These are phyloP conservation scores for Candida labiduridarum DNA, from an alignment of 1,139 yeast genomes.

Conservation along the genomic window DNA sequence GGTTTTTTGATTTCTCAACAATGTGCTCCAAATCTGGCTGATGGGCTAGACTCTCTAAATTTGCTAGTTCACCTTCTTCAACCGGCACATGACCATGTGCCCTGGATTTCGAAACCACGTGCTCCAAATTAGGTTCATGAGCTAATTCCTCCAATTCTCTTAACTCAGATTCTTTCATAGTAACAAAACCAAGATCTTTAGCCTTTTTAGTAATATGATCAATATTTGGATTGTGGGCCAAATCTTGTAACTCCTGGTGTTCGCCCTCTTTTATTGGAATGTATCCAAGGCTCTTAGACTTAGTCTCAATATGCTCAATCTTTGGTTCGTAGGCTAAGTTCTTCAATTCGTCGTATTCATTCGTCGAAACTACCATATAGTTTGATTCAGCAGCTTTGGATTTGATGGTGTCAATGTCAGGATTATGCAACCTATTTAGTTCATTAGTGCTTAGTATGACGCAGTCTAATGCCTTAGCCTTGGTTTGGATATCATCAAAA, in stretches of 20 bases:
- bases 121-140: constrained; percentile 24
- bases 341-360: constrained; percentile 17
- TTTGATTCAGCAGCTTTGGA: constrained; percentile 14
- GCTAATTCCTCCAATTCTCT: constrained; percentile 28
- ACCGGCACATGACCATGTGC: constrained; percentile 8
- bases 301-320: constrained; percentile 14
- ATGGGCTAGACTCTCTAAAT: constrained; percentile 17
- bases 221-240: constrained; percentile 26
- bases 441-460: constrained; percentile 10
- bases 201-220: constrained; percentile 32
- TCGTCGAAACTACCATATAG: constrained; percentile 27
- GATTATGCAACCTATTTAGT: constrained; percentile 11
- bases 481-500: constrained; percentile 15
- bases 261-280: constrained; percentile 15
- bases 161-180: constrained; percentile 22
- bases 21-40: constrained; percentile 22
- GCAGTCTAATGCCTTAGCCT: constrained; percentile 12
- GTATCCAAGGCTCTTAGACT: constrained; percentile 2
- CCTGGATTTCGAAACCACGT: constrained; percentile 32
- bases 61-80: constrained; percentile 16
- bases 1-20: constrained; percentile 14
- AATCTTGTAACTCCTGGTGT: constrained; percentile 15
- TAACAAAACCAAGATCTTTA: constrained; percentile 35
- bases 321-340: constrained; percentile 14
- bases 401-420: constrained; percentile 8